Percentiles rank a stretch among this genome's conserved stretches.
phyloP scores from a whole-genome alignment of 192 early-diverging fungal genomes.

The Dimargaris cristalligena region DNA sequence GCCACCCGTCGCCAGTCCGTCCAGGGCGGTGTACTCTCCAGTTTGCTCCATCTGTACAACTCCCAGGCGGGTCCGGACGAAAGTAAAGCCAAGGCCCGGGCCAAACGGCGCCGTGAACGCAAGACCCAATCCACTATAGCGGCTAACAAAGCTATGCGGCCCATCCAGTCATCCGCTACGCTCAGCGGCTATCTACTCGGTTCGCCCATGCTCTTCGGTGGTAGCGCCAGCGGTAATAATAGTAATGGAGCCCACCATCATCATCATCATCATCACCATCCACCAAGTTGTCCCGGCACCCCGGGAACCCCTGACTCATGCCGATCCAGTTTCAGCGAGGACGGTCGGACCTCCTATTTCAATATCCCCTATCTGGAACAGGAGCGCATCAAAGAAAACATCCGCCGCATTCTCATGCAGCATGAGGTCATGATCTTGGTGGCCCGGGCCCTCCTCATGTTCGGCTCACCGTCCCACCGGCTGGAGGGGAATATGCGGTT shows the following conservation, averaged over 20 bases:
- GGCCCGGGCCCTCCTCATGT: conserved; percentile 47
- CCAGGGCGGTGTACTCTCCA: not conserved
- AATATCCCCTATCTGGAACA: not conserved
- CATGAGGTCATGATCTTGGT: conserved; percentile 45
- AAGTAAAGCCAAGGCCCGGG: not conserved
- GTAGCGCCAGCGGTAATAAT: not conserved
- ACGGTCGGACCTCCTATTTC: not conserved
- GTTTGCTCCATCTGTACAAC: conserved; percentile 3
- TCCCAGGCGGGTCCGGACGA: not conserved
- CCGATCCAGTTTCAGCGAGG: conserved; percentile 5
- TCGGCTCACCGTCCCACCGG: conserved; percentile 48
- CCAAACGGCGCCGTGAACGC: no score
- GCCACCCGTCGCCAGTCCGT: not conserved
- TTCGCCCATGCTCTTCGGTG: conserved; percentile 4
- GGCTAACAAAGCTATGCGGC: not conserved
- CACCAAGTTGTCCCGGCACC: no score
- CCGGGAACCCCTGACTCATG: not conserved
- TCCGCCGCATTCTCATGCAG: conserved; percentile 49
- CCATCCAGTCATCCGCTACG: not conserved
- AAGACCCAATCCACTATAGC: no score
- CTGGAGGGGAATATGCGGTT: conserved; percentile 44
- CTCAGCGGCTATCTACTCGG: conserved; percentile 7
- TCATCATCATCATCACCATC: no score
- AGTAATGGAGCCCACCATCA: no score
- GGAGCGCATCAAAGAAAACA: conserved; percentile 15